Percentiles rank a stretch among this genome's conserved stretches.
phyloP scores from a whole-genome alignment of 2,329 filamentous ascomycete genomes.

The Acrodontium crateriforme region DNA sequence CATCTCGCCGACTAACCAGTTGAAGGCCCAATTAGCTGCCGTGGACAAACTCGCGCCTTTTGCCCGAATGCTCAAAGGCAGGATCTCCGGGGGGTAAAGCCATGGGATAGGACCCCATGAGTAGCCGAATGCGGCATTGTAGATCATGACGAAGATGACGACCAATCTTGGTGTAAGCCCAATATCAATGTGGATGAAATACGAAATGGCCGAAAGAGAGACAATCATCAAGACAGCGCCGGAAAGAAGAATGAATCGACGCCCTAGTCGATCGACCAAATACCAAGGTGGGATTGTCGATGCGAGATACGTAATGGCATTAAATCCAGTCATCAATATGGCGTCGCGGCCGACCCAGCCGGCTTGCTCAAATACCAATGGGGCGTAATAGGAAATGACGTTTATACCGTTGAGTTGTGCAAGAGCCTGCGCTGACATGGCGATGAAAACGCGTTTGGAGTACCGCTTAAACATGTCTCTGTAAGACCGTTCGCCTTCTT shows the following conservation, averaged over 20 bases:
- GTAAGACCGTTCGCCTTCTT: constrained; percentile 89
- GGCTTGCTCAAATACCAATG: constrained; percentile 88
- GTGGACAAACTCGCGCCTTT: constrained; percentile 95
- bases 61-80: constrained; percentile 88
- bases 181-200: constrained; percentile 86
- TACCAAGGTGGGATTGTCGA: constrained; percentile 97
- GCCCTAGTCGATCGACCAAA: constrained; percentile 81
- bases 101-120: constrained; percentile 98
- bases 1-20: constrained; percentile 92
- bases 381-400: constrained; percentile 97
- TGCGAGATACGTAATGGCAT: constrained; percentile 77
- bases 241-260: constrained; percentile 75
- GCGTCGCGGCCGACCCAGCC: constrained; percentile 88
- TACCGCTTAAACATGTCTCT: constrained; percentile 90
- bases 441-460: constrained; percentile 84
- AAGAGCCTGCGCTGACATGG: constrained; percentile 93
- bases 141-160: constrained; percentile 92
- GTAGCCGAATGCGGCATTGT: constrained; percentile 93
- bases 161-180: constrained; percentile 66
- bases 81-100: constrained; percentile 97
- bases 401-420: constrained; percentile 98
- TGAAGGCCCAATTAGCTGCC: constrained; percentile 95
- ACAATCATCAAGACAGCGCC: constrained; percentile 83
- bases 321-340: constrained; percentile 94
- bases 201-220: constrained; percentile 78